These are phyloP conservation scores for Neurospora sp. DNA, from an alignment of 495 filamentous ascomycete species.

Conservation along the genomic window DNA sequence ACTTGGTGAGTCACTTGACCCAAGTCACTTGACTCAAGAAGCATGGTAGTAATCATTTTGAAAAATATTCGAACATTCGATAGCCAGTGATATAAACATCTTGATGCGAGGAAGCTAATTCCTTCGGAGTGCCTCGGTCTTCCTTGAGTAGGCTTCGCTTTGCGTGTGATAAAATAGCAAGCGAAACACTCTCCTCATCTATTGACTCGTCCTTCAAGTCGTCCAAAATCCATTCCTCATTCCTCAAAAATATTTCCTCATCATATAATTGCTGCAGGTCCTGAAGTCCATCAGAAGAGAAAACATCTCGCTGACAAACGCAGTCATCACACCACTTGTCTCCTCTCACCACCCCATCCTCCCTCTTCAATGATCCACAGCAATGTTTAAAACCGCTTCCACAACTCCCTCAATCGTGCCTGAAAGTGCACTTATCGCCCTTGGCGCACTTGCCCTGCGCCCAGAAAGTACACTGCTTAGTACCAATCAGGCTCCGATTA, in stretches of 20 bases:
- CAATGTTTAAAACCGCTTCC: no score
- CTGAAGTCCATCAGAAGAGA: no score
- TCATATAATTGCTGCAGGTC: no score
- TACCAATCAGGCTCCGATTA: constrained; percentile 36
- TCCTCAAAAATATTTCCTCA: background rate
- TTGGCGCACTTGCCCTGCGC: constrained; percentile 70
- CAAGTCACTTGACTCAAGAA: background rate
- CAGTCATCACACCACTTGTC: no score
- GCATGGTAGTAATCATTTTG: background rate
- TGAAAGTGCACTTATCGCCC: constrained; percentile 76
- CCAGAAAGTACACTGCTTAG: constrained; percentile 68
- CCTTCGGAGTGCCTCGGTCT: background rate
- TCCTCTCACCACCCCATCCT: no score
- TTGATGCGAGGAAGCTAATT: background rate
- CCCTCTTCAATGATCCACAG: no score
- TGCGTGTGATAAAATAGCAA: background rate
- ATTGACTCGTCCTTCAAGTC: background rate
- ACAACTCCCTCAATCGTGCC: constrained; percentile 46
- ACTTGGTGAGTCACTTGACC: background rate
- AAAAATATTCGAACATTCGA: background rate
- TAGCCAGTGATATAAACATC: background rate
- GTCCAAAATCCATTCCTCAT: background rate
- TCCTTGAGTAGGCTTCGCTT: background rate
- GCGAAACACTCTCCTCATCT: background rate
- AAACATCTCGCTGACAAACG: no score